Evolutionary conservation across 768 basidiomycete species (phyloP).

Genomic region (Pisolithus tinctorius): DNA sequence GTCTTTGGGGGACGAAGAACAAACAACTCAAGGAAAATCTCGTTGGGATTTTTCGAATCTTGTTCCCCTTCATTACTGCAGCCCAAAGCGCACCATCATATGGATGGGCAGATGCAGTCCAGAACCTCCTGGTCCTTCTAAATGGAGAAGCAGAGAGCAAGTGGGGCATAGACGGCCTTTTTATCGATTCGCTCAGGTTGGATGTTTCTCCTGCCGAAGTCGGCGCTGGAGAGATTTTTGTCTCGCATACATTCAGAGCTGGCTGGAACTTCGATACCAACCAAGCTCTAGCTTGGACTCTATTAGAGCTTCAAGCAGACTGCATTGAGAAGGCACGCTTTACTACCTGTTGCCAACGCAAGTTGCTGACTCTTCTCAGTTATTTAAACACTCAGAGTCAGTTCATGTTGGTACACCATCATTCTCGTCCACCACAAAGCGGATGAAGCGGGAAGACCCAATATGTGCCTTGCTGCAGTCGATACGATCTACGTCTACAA

Average conservation of each 20-base stretch:
- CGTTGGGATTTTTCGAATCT: slow-evolving; percentile 58
- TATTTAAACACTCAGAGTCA: slow-evolving; percentile 60
- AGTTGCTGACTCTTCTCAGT: slow-evolving; percentile 30
- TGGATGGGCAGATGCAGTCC: slow-evolving; percentile 42
- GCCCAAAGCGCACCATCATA: slow-evolving; percentile 25
- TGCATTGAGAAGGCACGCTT: slow-evolving; percentile 56
- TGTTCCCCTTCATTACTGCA: slow-evolving; percentile 66
- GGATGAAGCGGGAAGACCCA: slow-evolving; percentile 51
- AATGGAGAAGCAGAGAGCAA: slow-evolving; percentile 57
- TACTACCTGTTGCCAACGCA: neutral
- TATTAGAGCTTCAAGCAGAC: slow-evolving; percentile 76
- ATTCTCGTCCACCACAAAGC: slow-evolving; percentile 38
- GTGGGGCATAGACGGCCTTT: slow-evolving; percentile 59
- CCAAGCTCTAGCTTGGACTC: slow-evolving; percentile 74
- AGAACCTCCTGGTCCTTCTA: slow-evolving; percentile 48
- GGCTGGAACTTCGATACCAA: slow-evolving; percentile 64
- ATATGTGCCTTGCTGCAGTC: slow-evolving; percentile 47
- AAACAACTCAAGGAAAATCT: slow-evolving; percentile 72
- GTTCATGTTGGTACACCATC: slow-evolving; percentile 32
- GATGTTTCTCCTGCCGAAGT: slow-evolving; percentile 26
- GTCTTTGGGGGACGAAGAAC: slow-evolving; percentile 76
- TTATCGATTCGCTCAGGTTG: slow-evolving; percentile 59
- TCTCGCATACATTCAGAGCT: slow-evolving; percentile 59
- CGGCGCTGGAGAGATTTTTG: slow-evolving; percentile 39
- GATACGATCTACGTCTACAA: slow-evolving; percentile 30